phyloP scores from a whole-genome alignment of 1,284 basidiomycete genomes.

The Ceratobasidium sp. region DNA sequence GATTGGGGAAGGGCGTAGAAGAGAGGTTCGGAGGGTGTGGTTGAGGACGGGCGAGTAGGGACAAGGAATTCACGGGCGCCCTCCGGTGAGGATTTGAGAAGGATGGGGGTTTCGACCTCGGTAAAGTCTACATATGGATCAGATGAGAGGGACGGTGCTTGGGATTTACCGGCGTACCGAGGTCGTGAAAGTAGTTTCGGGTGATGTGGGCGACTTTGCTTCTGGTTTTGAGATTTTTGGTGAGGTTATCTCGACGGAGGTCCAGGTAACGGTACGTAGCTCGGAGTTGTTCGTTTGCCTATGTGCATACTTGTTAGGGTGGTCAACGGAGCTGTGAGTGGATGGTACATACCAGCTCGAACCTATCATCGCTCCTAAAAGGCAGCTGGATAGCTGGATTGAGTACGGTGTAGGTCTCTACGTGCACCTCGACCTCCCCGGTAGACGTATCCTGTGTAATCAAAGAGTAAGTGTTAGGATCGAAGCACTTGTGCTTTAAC shows the following conservation, averaged over 20 bases:
- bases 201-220: constrained; percentile 82
- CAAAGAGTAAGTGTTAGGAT: constrained; percentile 9
- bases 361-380: constrained; percentile 24
- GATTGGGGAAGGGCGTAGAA: constrained; percentile 96
- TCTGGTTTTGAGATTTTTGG: constrained; percentile 81
- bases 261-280: constrained; percentile 89
- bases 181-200: constrained; percentile 76
- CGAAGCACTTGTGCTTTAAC: constrained; percentile 10
- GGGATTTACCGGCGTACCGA: constrained; percentile 62
- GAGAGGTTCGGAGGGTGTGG: constrained; percentile 57
- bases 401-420: constrained; percentile 75
- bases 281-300: constrained; percentile 88
- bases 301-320: constrained; percentile 42
- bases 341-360: constrained; percentile 59
- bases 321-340: constrained; percentile 27
- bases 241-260: constrained; percentile 77
- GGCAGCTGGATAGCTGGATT: constrained; percentile 71
- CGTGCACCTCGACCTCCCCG: constrained; percentile 83
- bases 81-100: constrained; percentile 94
- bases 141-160: constrained; percentile 39
- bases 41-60: constrained; percentile 71
- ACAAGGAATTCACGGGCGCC: constrained; percentile 95
- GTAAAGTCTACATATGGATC: constrained; percentile 69
- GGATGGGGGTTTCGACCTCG: constrained; percentile 92
- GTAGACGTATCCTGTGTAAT: constrained; percentile 52